Evolutionary conservation across 345 rosid species (phyloP).

Genomic region (Kernera saxatilis): DNA sequence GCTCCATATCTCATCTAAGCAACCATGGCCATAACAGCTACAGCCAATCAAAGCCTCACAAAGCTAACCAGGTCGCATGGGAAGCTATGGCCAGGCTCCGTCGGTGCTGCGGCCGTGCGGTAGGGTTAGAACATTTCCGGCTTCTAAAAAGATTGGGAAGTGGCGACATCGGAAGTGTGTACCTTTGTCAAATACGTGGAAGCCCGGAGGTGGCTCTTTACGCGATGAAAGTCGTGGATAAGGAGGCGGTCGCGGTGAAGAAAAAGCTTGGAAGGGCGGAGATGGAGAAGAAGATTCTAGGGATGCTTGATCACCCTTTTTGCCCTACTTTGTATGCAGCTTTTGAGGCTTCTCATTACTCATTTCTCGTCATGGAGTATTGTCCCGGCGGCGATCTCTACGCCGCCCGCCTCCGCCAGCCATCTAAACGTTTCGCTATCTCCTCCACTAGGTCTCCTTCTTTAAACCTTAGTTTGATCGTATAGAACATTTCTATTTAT

Average conservation of each 20-base stretch:
- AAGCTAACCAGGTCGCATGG: slow-evolving; percentile 84
- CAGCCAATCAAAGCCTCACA: slow-evolving; percentile 72
- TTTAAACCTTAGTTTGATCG: neutral
- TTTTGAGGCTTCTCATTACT: slow-evolving; percentile 89
- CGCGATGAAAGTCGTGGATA: slow-evolving; percentile 94
- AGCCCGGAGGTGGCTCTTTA: slow-evolving; percentile 50
- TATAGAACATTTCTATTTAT: neutral
- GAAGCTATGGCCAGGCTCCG: slow-evolving; percentile 70
- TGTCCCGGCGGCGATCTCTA: slow-evolving; percentile 92
- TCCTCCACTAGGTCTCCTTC: slow-evolving; percentile 61
- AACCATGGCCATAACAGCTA: slow-evolving; percentile 10
- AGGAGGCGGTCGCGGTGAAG: slow-evolving; percentile 81
- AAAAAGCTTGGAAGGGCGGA: slow-evolving; percentile 84
- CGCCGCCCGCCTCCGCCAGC: slow-evolving; percentile 71
- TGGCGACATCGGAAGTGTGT: slow-evolving; percentile 89
- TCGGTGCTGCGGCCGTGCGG: slow-evolving; percentile 42
- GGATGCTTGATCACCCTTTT: slow-evolving; percentile 90
- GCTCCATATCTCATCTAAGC: slow-evolving; percentile 52
- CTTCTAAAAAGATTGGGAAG: slow-evolving; percentile 79
- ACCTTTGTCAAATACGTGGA: slow-evolving; percentile 82
- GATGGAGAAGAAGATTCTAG: slow-evolving; percentile 81
- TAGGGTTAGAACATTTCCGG: slow-evolving; percentile 79
- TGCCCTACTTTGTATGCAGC: slow-evolving; percentile 83
- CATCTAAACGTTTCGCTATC: slow-evolving; percentile 53
- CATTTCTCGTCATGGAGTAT: slow-evolving; percentile 87